A percentile compares a stretch with the other conserved stretches of the same genome.
Evolutionary conservation across 139 green algal genomes (phyloP).

Genomic region (Asterochloris sp.): DNA sequence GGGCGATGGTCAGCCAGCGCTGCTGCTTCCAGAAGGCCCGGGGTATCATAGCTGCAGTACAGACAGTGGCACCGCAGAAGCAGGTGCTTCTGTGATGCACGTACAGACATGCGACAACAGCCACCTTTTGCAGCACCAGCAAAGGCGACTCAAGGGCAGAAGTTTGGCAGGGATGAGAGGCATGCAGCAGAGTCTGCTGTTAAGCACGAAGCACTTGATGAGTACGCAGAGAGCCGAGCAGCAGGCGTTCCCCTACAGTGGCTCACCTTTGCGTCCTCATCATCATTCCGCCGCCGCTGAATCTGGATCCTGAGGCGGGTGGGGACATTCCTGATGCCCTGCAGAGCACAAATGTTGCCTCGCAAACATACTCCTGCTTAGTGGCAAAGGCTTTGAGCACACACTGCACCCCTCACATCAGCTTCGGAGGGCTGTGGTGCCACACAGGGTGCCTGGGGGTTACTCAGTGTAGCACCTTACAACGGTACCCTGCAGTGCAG

Average conservation of each 20-base stretch:
- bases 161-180: neutral
- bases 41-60: too few species aligned
- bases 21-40: too few species aligned
- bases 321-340: constrained; percentile 94
- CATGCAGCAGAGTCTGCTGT: neutral
- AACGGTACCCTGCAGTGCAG: too few species aligned
- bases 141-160: too few species aligned
- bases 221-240: neutral
- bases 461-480: too few species aligned
- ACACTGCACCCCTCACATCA: too few species aligned
- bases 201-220: neutral
- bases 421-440: too few species aligned
- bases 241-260: neutral
- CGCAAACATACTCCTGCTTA: neutral
- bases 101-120: neutral
- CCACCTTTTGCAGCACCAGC: neutral
- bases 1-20: neutral
- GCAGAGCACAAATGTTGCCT: neutral
- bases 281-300: constrained; percentile 90
- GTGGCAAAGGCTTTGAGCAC: neutral
- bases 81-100: neutral
- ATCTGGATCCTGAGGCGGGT: constrained; percentile 88
- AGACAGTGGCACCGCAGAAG: too few species aligned
- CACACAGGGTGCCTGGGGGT: too few species aligned
- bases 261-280: constrained; percentile 94